Evolutionary conservation across 1,284 basidiomycete species (phyloP), one percentile per base, ranked within the genome.

Genomic region (Rhodotorula sp.): DNA sequence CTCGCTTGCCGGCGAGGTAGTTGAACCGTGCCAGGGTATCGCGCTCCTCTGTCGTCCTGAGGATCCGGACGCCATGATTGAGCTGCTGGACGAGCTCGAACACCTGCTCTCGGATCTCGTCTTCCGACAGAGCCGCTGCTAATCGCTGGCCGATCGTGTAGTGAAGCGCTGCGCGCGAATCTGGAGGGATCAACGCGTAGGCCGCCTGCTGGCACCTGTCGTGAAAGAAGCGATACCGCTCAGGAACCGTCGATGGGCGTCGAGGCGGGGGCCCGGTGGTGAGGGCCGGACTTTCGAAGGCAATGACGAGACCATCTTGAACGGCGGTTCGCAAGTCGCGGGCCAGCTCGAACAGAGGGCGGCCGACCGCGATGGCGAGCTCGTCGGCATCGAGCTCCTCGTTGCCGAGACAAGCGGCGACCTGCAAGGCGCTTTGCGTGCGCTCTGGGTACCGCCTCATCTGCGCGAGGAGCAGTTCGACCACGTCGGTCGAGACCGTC

Each of bases 201-300:
- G 74, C 74, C 5, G 74, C 70, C 47, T 76, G 74, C 67, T 76
- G 74, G n/a, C 64, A 69, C 5, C 74, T 69, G 47, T 76, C 74
- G 55, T 76, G 74, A 58, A 73, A 76, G 67, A 76, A 76, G 23
- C 69, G 62, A 49, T 72, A 73, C 1, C n/a, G 31, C 16, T n/a
- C 28, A 2, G 67, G 64, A 1, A 69, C 55, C 0, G 54, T 43
- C 34, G 66, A 52, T 52, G 50, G 50, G 38, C 31, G 48, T 60
- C 58, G 69, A 55, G 18, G 64, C 31, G 31, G 61, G 49, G 26
- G 68, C 5, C 55, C 38, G 1, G 62, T 26, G n/a, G 28, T 60
- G 4, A 62, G 18, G 6, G n/a, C 5, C 6, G 67, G 31, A n/a
- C 58, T 52, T 6, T 72, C 74, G 19, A 52, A 26, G 5, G 69